These are phyloP conservation scores for Solanum hybrid DNA, from an alignment of 305 asterid genomes.

Conservation along the genomic window DNA sequence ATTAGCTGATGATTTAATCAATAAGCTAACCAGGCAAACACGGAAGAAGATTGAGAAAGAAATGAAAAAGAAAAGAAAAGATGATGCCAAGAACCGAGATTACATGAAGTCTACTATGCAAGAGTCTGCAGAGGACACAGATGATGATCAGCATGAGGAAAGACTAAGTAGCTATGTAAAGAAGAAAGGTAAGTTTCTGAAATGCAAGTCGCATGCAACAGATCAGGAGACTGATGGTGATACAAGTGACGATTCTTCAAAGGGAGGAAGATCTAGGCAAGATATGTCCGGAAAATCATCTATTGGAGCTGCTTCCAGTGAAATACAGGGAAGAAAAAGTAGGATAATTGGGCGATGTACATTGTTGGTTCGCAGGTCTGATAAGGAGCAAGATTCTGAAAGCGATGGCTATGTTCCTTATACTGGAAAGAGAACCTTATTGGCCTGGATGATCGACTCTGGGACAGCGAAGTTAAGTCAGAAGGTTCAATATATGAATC, in stretches of 20 bases:
- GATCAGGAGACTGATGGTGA: slow-evolving; percentile 25
- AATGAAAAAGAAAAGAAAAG: slow-evolving; percentile 67
- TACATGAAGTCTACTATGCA: slow-evolving; percentile 24
- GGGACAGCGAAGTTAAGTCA: slow-evolving; percentile 62
- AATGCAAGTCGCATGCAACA: slow-evolving; percentile 26
- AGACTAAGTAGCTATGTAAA: slow-evolving; percentile 21
- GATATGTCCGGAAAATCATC: slow-evolving; percentile 12
- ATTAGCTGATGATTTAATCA: slow-evolving; percentile 67
- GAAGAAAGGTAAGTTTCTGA: slow-evolving; percentile 24
- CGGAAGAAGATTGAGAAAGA: slow-evolving; percentile 81
- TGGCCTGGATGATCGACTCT: slow-evolving; percentile 85
- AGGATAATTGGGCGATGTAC: slow-evolving; percentile 78
- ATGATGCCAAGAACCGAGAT: slow-evolving; percentile 21
- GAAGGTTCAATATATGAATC: slow-evolving; percentile 92
- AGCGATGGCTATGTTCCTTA: slow-evolving; percentile 67
- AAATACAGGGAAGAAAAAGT: slow-evolving; percentile 58
- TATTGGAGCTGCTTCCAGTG: slow-evolving; percentile 14
- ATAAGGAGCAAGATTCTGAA: slow-evolving; percentile 50
- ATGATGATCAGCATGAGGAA: slow-evolving; percentile 24
- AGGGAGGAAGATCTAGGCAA: slow-evolving; percentile 4
- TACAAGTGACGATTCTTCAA: slow-evolving; percentile 15
- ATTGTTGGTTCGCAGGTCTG: slow-evolving; percentile 66
- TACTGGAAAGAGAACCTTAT: slow-evolving; percentile 73
- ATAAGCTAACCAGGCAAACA: slow-evolving; percentile 85
- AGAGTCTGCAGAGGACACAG: slow-evolving; percentile 26